These are phyloP conservation scores for Penicillium longicatenatum DNA, from an alignment of 495 filamentous ascomycete genomes.

Conservation along the genomic window DNA sequence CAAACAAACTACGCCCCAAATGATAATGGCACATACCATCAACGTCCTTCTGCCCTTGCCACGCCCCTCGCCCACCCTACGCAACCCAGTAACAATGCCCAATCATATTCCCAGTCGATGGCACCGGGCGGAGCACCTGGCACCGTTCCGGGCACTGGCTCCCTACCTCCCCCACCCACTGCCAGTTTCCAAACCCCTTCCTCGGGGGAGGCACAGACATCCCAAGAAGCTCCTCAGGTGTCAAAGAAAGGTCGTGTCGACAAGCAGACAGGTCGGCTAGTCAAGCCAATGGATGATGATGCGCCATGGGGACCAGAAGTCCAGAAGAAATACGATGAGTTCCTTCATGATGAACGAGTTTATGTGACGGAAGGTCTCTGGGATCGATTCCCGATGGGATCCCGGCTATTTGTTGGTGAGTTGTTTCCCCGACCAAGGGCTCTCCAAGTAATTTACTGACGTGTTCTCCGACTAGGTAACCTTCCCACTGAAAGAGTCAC, in stretches of 20 bases:
- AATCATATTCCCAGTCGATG: conserved; percentile 50
- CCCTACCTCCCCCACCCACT: conserved; percentile 57
- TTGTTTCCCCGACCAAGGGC: conserved; percentile 11
- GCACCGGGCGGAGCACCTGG: conserved; percentile 54
- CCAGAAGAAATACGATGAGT: conserved; percentile 79
- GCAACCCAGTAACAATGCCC: conserved; percentile 43
- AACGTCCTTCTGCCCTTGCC: conserved; percentile 35
- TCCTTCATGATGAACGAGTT: conserved; percentile 73
- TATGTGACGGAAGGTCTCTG: conserved; percentile 89
- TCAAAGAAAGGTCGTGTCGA: conserved; percentile 37
- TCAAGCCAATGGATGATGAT: conserved; percentile 47
- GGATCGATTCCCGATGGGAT: conserved; percentile 87
- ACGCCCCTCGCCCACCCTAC: conserved; percentile 38
- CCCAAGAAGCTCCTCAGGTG: conserved; percentile 36
- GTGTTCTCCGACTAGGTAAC: conserved; percentile 63
- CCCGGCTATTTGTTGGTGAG: conserved; percentile 90
- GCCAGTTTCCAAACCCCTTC: conserved; percentile 51
- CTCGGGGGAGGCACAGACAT: conserved; percentile 30
- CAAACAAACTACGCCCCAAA: conserved; percentile 58
- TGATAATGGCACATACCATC: conserved; percentile 61
- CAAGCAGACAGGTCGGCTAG: conserved; percentile 24
- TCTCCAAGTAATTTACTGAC: conserved; percentile 17
- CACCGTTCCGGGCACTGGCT: conserved; percentile 53
- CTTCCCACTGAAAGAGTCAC: conserved; percentile 90
- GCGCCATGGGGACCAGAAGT: conserved; percentile 59